Base-by-base conservation (phyloP, 2,329 filamentous ascomycete species). In the Orbilia oligospora region DNA sequence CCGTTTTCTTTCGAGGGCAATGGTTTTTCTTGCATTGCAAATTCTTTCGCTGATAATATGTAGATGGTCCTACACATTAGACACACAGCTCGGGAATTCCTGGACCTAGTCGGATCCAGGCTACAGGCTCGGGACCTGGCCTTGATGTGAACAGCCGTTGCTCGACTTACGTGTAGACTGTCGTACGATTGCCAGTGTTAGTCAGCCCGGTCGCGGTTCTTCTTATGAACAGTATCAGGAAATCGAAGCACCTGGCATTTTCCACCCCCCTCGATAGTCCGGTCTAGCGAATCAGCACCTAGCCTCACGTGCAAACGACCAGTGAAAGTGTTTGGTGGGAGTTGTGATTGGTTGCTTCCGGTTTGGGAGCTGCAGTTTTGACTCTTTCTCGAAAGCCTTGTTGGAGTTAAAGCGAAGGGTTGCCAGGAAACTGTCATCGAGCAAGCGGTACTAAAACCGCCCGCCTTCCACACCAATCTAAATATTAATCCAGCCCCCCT, bases 261-360 rank as follows among this genome's bases (percentile, higher is more conserved):
- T 77, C 75, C 38, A 51, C 33, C 58, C 67, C 22, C 67, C 49
- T 41, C n/a, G 9, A 53, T 14, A 27, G 44, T 36, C 63, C 46
- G 41, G 44, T 8, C 44, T 63, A 68, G 68, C 75, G 68, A 78
- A 78, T 78, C 75, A 78, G 75, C 68, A 72, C 68, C 68, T 58
- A 58, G 75, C 75, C 75, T 71, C 75, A 78, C 75, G 75, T 78
- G 75, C 68, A 53, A 65, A 53, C 69, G 75, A 78, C 71, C 75
- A 72, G 68, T 46, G n/a, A 41, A 36, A 67, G 27, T 68, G 63
- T 61, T 70, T 72, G 75, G 61, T 66, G 51, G 65, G n/a, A 20
- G 63, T 1, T 36, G 41, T 56, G 48, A 44, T 61, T 61, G 56
- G 56, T 20, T 44, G 56, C 36, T 20, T 5, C 9, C 14, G 20